Conservation (phyloP, 306 rosid species). For the Prunus padus region DNA sequence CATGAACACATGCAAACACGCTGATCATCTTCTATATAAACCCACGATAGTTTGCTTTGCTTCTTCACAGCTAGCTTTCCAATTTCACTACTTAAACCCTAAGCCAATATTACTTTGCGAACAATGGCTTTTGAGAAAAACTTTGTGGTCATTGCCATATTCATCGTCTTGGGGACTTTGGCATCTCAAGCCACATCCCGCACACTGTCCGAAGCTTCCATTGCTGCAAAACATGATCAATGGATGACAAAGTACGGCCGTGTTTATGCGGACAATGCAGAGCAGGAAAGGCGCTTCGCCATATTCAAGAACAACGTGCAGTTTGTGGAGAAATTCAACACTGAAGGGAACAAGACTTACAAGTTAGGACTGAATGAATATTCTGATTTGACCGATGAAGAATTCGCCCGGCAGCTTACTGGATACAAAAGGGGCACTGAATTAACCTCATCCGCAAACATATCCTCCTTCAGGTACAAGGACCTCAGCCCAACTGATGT, state of each 20-base stretch:
- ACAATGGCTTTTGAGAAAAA: neutral
- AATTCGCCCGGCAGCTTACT: slow-evolving; percentile 12
- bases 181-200: slow-evolving; percentile 27
- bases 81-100: too few relatives aligned
- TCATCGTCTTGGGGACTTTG: slow-evolving; percentile 15
- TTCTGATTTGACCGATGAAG: slow-evolving; percentile 30
- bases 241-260: slow-evolving; percentile 33
- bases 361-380: slow-evolving; percentile 26
- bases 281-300: slow-evolving; percentile 27
- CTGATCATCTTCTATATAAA: too few relatives aligned
- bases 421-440: too few relatives aligned
- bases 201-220: neutral
- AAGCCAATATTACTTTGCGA: neutral
- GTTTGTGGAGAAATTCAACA: slow-evolving; percentile 31
- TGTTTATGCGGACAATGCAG: slow-evolving; percentile 19
- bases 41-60: too few relatives aligned
- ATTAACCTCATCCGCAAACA: too few relatives aligned
- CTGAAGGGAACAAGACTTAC: slow-evolving; percentile 22
- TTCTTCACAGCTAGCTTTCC: too few relatives aligned
- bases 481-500: too few relatives aligned
- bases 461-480: too few relatives aligned
- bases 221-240: slow-evolving; percentile 24
- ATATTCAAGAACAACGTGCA: slow-evolving; percentile 31
- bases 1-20: too few relatives aligned
- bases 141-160: neutral